Conservation (phyloP, 768 basidiomycete species). For the Lentinula guzmanii region DNA sequence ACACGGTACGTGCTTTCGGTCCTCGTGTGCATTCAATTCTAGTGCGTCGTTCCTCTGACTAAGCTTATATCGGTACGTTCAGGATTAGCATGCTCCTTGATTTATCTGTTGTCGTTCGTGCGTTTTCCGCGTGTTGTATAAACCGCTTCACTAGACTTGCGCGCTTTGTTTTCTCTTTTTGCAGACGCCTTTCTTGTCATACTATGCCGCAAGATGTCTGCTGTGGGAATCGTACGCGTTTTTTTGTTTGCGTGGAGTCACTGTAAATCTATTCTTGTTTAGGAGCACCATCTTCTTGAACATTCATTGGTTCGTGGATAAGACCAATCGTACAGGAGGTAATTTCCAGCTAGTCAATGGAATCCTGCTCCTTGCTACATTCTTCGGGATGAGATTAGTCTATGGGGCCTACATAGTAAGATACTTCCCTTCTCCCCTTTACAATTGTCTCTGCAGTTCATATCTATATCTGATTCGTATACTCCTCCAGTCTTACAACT, state of each 20-base stretch:
- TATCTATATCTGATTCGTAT: background rate
- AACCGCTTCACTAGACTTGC: constrained; percentile 1
- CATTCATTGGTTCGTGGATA: constrained; percentile 83
- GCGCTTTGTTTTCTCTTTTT: background rate
- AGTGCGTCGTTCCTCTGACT: background rate
- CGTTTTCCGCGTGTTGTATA: constrained; percentile 19
- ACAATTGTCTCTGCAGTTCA: too few species aligned
- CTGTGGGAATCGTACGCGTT: constrained; percentile 70
- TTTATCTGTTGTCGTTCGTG: constrained; percentile 71
- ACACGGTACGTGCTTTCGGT: constrained; percentile 45
- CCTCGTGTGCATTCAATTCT: background rate
- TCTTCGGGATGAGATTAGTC: constrained; percentile 65
- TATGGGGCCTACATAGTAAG: constrained; percentile 55
- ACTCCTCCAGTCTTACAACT: constrained; percentile 51
- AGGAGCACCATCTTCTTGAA: constrained; percentile 86
- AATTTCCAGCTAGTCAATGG: constrained; percentile 70
- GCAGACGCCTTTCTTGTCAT: constrained; percentile 71
- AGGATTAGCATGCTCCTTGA: constrained; percentile 58
- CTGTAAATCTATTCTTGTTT: background rate
- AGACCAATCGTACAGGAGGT: constrained; percentile 65
- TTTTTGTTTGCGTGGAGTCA: constrained; percentile 1
- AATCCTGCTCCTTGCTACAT: constrained; percentile 54
- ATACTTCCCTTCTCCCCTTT: background rate
- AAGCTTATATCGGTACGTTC: background rate
- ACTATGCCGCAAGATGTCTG: constrained; percentile 72